phyloP scores from a whole-genome alignment of 2,329 filamentous ascomycete species.

The Talaromyces sp. region DNA sequence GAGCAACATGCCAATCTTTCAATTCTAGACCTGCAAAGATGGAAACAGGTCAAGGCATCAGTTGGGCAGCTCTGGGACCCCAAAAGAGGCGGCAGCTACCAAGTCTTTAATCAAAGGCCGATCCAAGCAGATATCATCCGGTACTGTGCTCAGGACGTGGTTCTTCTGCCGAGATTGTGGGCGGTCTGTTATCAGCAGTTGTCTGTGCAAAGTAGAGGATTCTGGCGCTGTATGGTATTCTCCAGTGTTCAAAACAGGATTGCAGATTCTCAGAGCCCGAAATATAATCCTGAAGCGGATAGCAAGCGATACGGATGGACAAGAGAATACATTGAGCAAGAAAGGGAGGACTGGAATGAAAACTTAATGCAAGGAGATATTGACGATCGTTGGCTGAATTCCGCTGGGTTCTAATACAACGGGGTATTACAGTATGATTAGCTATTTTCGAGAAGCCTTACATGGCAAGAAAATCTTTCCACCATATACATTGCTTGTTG shows the following conservation, averaged over 20 bases:
- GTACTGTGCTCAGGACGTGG: not conserved
- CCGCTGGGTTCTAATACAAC: too few species aligned
- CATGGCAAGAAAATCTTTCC: too few species aligned
- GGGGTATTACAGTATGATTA: too few species aligned
- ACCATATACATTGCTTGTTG: too few species aligned
- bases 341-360: not conserved
- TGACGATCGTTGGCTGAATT: not conserved
- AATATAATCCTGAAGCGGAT: not conserved
- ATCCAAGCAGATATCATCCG: not conserved
- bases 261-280: not conserved
- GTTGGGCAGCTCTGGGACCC: not conserved
- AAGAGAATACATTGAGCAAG: not conserved
- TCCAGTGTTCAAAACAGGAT: not conserved
- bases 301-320: not conserved
- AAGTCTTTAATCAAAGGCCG: not conserved
- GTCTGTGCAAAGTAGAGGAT: not conserved
- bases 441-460: too few species aligned
- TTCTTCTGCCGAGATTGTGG: not conserved
- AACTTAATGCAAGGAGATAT: not conserved
- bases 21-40: not conserved
- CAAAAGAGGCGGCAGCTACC: not conserved
- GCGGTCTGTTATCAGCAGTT: not conserved
- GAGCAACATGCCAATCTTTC: not conserved
- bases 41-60: not conserved
- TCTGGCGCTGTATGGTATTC: not conserved